Conservation (phyloP, 2,329 filamentous ascomycete species). For the Beauveria caledonica region DNA sequence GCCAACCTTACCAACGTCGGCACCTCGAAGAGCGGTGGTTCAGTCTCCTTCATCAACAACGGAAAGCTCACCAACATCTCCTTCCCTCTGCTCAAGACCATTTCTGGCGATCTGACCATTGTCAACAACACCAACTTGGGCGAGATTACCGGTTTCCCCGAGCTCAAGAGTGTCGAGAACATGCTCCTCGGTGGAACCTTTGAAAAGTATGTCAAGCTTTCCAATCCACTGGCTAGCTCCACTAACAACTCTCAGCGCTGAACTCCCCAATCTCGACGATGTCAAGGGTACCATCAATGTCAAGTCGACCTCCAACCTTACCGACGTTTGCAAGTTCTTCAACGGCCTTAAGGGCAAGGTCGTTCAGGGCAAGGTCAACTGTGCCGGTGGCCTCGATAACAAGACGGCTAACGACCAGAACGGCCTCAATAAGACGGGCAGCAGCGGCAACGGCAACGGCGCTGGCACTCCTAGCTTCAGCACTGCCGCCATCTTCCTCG, state of each 20-base stretch:
- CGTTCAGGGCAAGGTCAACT: constrained; percentile 23
- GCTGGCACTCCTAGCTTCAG: constrained; percentile 30
- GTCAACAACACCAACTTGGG: constrained; percentile 79
- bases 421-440: constrained; percentile 19
- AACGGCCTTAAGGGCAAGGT: constrained; percentile 25
- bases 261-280: constrained; percentile 56
- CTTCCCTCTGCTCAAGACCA: constrained; percentile 56
- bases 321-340: constrained; percentile 47
- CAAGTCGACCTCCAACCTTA: constrained; percentile 56
- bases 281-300: constrained; percentile 67
- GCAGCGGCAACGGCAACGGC: constrained; percentile 25
- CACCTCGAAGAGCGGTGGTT: constrained; percentile 22
- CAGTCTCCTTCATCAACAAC: constrained; percentile 57
- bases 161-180: constrained; percentile 63
- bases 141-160: constrained; percentile 57
- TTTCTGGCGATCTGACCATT: constrained; percentile 75
- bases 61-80: constrained; percentile 62
- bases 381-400: constrained; percentile 23
- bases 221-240: too few relatives aligned
- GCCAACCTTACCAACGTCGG: constrained; percentile 64
- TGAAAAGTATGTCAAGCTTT: constrained; percentile 53
- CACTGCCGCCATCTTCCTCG: constrained; percentile 38
- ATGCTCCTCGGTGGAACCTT: constrained; percentile 82
- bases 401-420: constrained; percentile 25
- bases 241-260: constrained; percentile 65